These are phyloP conservation scores for Climacium dendroides DNA, from an alignment of 225 moss, liverwort and hornwort species.

Conservation along the genomic window DNA sequence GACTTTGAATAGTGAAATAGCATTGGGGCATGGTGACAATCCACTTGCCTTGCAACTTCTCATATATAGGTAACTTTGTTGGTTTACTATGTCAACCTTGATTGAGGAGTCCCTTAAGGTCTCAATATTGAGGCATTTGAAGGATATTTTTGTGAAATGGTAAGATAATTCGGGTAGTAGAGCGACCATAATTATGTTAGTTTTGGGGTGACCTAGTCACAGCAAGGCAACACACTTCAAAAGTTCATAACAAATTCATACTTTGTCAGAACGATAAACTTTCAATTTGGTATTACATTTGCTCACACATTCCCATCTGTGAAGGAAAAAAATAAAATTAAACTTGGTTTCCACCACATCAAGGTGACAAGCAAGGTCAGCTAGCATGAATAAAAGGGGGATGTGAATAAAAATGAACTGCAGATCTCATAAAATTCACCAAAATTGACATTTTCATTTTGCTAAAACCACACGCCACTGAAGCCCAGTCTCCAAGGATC, in stretches of 20 bases:
- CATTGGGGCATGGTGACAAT: background rate
- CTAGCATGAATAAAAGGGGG: background rate
- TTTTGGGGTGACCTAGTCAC: background rate
- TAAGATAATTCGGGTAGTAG: background rate
- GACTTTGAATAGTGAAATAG: background rate
- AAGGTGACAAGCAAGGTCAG: background rate
- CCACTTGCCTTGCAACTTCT: background rate
- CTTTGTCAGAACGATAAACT: background rate
- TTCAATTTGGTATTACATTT: background rate
- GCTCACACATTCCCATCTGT: background rate
- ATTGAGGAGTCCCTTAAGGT: background rate
- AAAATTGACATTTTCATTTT: too few species aligned
- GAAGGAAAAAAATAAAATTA: background rate
- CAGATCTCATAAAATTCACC: background rate
- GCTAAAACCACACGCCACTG: too few species aligned
- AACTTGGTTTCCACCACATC: background rate
- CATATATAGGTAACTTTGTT: background rate
- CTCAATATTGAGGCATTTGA: background rate
- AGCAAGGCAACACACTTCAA: background rate
- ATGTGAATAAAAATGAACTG: background rate
- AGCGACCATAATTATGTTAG: background rate
- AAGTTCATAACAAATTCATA: background rate
- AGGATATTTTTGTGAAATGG: accelerated
- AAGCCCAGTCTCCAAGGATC: background rate
- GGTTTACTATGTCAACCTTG: too few species aligned